These are phyloP conservation scores for Phytophthora hybrid DNA, from an alignment of 352 stramenopile species.

Conservation along the genomic window DNA sequence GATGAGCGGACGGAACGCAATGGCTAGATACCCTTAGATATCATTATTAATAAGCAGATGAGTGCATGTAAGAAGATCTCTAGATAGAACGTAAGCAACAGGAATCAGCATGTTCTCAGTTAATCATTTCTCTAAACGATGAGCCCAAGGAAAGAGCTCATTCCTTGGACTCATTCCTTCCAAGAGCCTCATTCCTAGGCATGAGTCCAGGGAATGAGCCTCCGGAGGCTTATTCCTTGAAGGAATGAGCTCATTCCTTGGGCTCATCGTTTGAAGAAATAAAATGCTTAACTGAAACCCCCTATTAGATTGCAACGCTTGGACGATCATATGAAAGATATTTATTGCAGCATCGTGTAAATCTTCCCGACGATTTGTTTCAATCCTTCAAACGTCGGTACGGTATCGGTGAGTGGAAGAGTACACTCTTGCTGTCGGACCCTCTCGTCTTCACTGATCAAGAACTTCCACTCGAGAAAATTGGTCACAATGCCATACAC, in stretches of 20 bases:
- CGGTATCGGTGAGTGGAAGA: conserved; percentile 9
- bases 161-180: too few relatives aligned
- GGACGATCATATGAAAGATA: conserved; percentile 8
- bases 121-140: too few relatives aligned
- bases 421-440: conserved; percentile 17
- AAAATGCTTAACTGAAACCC: too few relatives aligned
- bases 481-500: conserved; percentile 37
- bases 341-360: conserved; percentile 23
- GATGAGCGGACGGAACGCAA: not conserved
- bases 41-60: conserved; percentile 24
- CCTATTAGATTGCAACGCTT: conserved; percentile 16
- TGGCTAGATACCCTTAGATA: conserved; percentile 26
- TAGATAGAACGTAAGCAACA: conserved; percentile 22
- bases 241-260: too few relatives aligned
- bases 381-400: conserved; percentile 14
- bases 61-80: conserved; percentile 24
- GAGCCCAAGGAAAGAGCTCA: too few relatives aligned
- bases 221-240: too few relatives aligned
- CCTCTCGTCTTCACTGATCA: conserved; percentile 24
- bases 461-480: conserved; percentile 32
- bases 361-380: conserved; percentile 30
- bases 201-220: too few relatives aligned
- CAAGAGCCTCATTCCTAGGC: too few relatives aligned
- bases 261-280: too few relatives aligned
- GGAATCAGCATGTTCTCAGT: not conserved